Percentiles rank a stretch among this genome's conserved stretches.
Evolutionary conservation across 1,284 basidiomycete species (phyloP).

Genomic region (Stygiomarasmius scandens): DNA sequence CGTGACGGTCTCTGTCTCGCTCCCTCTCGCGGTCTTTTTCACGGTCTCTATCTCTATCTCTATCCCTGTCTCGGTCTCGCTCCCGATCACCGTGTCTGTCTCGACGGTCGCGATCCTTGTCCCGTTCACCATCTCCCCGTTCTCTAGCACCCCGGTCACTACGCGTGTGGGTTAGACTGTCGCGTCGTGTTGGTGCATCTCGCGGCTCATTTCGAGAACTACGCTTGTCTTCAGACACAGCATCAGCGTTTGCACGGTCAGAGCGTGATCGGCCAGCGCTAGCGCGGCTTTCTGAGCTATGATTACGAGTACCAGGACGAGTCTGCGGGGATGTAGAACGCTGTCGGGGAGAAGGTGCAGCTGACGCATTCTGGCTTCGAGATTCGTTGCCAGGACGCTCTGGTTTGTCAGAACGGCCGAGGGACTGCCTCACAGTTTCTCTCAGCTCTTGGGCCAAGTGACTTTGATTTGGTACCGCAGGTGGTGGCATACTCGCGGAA

Average conservation of each 20-base stretch:
- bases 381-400: conserved; percentile 33
- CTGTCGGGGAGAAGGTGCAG: conserved; percentile 59
- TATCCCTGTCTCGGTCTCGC: conserved; percentile 34
- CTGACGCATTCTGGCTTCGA: conserved; percentile 49
- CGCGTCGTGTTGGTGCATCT: conserved; percentile 43
- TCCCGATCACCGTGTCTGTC: conserved; percentile 28
- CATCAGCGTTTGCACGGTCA: conserved; percentile 49
- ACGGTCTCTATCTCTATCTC: conserved; percentile 44
- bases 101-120: conserved; percentile 42
- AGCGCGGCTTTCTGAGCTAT: conserved; percentile 70
- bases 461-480: conserved; percentile 77
- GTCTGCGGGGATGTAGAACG: conserved; percentile 69
- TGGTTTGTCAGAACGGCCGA: conserved; percentile 44
- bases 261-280: conserved; percentile 65
- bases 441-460: conserved; percentile 78
- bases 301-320: conserved; percentile 69
- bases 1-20: conserved; percentile 46
- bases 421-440: conserved; percentile 68
- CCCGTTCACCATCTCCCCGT: conserved; percentile 22
- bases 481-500: conserved; percentile 71
- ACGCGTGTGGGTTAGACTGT: conserved; percentile 50
- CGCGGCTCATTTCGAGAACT: conserved; percentile 51
- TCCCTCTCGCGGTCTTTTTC: conserved; percentile 37
- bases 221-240: conserved; percentile 50
- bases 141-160: conserved; percentile 45